These are phyloP conservation scores for Porcisia hertigi DNA, from an alignment of 208 protist genomes.

Conservation along the genomic window DNA sequence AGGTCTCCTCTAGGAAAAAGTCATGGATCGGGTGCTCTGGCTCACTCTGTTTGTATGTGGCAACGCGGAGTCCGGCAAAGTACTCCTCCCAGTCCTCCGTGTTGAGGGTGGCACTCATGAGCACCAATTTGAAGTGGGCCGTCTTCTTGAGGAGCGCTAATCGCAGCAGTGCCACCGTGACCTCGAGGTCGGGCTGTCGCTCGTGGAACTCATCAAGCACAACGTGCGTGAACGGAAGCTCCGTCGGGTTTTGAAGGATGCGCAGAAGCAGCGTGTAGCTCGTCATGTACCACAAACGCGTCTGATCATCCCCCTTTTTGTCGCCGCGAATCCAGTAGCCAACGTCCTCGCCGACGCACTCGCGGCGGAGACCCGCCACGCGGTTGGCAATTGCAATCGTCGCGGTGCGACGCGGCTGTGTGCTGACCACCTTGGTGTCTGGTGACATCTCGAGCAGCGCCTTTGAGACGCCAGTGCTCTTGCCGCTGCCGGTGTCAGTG, in stretches of 20 bases:
- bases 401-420: slow-evolving; percentile 28
- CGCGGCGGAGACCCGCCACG: slow-evolving; percentile 57
- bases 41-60: slow-evolving; percentile 77
- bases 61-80: slow-evolving; percentile 80
- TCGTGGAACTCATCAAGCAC: slow-evolving; percentile 96
- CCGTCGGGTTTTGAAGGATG: slow-evolving; percentile 55
- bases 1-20: slow-evolving; percentile 85
- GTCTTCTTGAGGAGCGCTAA: slow-evolving; percentile 58
- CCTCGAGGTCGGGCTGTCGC: slow-evolving; percentile 93
- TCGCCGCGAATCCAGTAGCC: slow-evolving; percentile 91
- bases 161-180: slow-evolving; percentile 88
- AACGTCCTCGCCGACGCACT: slow-evolving; percentile 70
- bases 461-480: slow-evolving; percentile 85
- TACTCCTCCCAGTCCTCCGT: slow-evolving; percentile 86
- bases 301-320: slow-evolving; percentile 74
- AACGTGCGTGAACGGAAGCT: slow-evolving; percentile 83
- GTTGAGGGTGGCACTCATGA: slow-evolving; percentile 93
- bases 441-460: slow-evolving; percentile 65
- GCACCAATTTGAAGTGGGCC: slow-evolving; percentile 73
- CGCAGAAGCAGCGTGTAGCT: slow-evolving; percentile 87
- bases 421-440: slow-evolving; percentile 59
- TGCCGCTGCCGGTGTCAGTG: slow-evolving; percentile 89
- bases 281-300: slow-evolving; percentile 88
- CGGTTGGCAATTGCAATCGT: slow-evolving; percentile 75
- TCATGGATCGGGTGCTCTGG: slow-evolving; percentile 81